These are phyloP conservation scores for Paratrypanosoma confusum DNA, from an alignment of 208 protist species.

Conservation along the genomic window DNA sequence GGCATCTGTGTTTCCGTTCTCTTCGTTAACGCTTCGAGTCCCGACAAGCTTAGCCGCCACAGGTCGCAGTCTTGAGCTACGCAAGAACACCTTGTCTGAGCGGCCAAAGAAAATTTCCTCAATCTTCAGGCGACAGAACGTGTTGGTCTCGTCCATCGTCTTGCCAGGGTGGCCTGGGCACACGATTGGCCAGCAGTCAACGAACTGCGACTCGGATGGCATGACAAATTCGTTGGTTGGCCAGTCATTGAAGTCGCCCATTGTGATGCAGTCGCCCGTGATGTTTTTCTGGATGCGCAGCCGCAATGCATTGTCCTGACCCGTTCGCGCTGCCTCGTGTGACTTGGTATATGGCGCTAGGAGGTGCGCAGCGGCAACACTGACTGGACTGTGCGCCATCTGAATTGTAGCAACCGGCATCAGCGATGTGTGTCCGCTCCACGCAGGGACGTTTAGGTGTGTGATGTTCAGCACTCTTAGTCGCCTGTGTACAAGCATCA, in stretches of 20 bases:
- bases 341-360: slow-evolving; percentile 71
- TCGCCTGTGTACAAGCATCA: slow-evolving; percentile 60
- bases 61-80: slow-evolving; percentile 41
- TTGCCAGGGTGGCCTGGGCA: slow-evolving; percentile 54
- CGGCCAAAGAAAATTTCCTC: slow-evolving; percentile 87
- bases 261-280: slow-evolving; percentile 47
- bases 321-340: slow-evolving; percentile 58
- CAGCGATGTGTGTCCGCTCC: slow-evolving; percentile 69
- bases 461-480: slow-evolving; percentile 32
- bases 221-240: slow-evolving; percentile 79
- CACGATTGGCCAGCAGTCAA: slow-evolving; percentile 75
- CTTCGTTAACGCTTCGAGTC: slow-evolving; percentile 72
- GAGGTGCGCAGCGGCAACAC: slow-evolving; percentile 54
- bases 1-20: slow-evolving; percentile 56
- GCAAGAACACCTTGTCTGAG: slow-evolving; percentile 77
- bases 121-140: slow-evolving; percentile 86
- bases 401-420: slow-evolving; percentile 64
- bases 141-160: slow-evolving; percentile 88
- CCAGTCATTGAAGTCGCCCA: slow-evolving; percentile 91
- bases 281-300: slow-evolving; percentile 33
- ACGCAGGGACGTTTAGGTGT: slow-evolving; percentile 81
- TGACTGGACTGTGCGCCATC: slow-evolving; percentile 19
- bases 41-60: slow-evolving; percentile 70
- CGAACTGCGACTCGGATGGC: slow-evolving; percentile 57
- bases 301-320: slow-evolving; percentile 59